These are phyloP conservation scores for Starmera amethionina DNA, from an alignment of 805 yeast species.

Conservation along the genomic window DNA sequence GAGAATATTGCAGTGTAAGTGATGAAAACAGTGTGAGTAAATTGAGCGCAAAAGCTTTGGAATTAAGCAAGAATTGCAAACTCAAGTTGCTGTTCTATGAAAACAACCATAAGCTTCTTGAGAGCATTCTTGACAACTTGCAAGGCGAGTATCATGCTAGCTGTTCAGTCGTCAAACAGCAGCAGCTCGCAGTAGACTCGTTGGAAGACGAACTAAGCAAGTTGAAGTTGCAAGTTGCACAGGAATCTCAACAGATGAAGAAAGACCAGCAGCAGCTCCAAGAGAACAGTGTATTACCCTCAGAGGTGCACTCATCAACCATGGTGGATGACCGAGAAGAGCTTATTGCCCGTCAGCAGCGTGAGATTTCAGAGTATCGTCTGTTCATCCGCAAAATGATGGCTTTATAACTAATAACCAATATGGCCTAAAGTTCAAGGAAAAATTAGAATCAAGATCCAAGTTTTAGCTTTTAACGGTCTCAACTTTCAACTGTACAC, in stretches of 20 bases:
- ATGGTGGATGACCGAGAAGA: not conserved
- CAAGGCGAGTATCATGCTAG: conserved; percentile 1
- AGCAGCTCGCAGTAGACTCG: not conserved
- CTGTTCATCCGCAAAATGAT: conserved; percentile 15
- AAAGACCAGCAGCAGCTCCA: not conserved
- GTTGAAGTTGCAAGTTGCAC: conserved; percentile 2
- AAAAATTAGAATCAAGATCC: too few relatives aligned
- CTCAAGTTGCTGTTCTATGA: conserved; percentile 12
- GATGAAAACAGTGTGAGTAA: not conserved
- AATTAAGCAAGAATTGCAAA: conserved; percentile 10
- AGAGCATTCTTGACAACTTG: conserved; percentile 10
- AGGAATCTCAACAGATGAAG: not conserved
- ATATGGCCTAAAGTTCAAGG: too few relatives aligned
- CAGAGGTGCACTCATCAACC: not conserved
- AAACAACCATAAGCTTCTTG: conserved; percentile 15
- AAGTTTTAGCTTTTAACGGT: too few relatives aligned
- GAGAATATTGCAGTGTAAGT: not conserved
- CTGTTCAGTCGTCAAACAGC: too few relatives aligned
- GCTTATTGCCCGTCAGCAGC: conserved; percentile 6
- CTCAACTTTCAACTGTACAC: too few relatives aligned
- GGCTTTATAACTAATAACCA: conserved; percentile 1
- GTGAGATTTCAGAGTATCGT: conserved; percentile 15
- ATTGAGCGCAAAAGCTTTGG: conserved; percentile 3
- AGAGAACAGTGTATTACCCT: not conserved
- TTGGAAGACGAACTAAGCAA: conserved; percentile 1